phyloP scores from a whole-genome alignment of 129 eudicot species.

The Deinandra increscens region DNA sequence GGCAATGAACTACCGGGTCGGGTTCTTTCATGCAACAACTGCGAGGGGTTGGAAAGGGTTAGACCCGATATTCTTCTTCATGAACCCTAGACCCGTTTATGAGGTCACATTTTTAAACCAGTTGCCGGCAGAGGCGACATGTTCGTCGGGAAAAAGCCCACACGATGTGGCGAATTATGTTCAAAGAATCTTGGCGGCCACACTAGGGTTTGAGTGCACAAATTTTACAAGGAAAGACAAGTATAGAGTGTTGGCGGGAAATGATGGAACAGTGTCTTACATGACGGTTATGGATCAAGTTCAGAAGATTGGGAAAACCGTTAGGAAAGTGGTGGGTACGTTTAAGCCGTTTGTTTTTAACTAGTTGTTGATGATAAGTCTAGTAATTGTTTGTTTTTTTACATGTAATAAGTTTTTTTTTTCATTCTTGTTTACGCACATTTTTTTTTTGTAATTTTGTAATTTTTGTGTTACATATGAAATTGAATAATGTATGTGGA shows the following conservation, averaged over 20 bases:
- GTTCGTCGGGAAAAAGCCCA: constrained; percentile 88
- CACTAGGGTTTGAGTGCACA: constrained; percentile 93
- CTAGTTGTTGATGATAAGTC: constrained; percentile 9
- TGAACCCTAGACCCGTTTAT: constrained; percentile 41
- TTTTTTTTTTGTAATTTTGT: constrained; percentile 21
- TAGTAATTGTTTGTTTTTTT: constrained; percentile 19
- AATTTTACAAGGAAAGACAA: constrained; percentile 87
- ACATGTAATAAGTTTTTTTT: constrained; percentile 25
- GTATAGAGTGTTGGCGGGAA: constrained; percentile 89
- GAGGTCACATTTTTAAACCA: constrained; percentile 41
- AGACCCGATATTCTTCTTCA: constrained; percentile 78
- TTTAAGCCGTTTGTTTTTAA: constrained; percentile 49
- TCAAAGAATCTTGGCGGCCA: constrained; percentile 80
- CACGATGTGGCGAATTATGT: constrained; percentile 94
- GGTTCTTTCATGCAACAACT: constrained; percentile 53
- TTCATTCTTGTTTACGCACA: constrained; percentile 21
- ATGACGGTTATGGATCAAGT: constrained; percentile 33
- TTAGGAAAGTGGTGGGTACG: constrained; percentile 53
- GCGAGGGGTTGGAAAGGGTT: constrained; percentile 90
- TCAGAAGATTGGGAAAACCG: constrained; percentile 46
- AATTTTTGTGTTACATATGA: constrained; percentile 23
- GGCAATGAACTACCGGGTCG: constrained; percentile 39
- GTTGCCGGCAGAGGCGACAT: constrained; percentile 81
- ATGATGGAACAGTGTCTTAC: constrained; percentile 78
- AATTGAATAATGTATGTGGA: constrained; percentile 27